phyloP scores from a whole-genome alignment of 257 asterid species.

The Echium plantagineum region DNA sequence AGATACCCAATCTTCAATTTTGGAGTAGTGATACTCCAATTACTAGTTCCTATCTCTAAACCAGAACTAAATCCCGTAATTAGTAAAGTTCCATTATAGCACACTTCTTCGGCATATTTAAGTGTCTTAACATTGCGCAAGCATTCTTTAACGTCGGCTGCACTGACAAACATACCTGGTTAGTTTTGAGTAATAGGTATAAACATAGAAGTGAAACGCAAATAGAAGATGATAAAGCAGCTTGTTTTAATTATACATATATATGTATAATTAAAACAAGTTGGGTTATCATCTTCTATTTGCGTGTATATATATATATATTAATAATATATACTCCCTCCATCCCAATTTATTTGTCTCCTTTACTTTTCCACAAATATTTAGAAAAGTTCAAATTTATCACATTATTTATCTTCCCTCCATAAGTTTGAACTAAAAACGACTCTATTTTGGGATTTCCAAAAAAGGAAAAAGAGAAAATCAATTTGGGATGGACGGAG shows the following conservation, averaged over 20 bases:
- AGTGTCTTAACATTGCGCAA: slow-evolving; percentile 59
- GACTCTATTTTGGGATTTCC: no score
- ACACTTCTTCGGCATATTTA: slow-evolving; percentile 74
- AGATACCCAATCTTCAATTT: slow-evolving; percentile 49
- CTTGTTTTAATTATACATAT: not conserved
- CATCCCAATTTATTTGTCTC: no score
- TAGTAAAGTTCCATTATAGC: slow-evolving; percentile 67
- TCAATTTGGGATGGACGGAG: no score
- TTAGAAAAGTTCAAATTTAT: no score
- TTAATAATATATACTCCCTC: no score
- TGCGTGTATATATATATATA: no score
- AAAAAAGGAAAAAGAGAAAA: no score
- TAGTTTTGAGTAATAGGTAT: slow-evolving; percentile 10
- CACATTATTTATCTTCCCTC: no score
- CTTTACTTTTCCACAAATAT: no score
- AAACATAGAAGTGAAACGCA: not conserved
- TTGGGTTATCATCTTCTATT: no score
- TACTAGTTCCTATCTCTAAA: slow-evolving; percentile 83
- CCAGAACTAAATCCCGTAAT: slow-evolving; percentile 76
- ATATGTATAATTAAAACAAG: no score
- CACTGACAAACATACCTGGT: slow-evolving; percentile 50
- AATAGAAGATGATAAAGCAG: not conserved
- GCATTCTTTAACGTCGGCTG: slow-evolving; percentile 85
- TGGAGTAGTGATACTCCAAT: slow-evolving; percentile 65
- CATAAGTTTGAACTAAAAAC: no score